These are phyloP conservation scores for Neostapfia colusana DNA, from an alignment of 176 grass and related monocot genomes.

Conservation along the genomic window DNA sequence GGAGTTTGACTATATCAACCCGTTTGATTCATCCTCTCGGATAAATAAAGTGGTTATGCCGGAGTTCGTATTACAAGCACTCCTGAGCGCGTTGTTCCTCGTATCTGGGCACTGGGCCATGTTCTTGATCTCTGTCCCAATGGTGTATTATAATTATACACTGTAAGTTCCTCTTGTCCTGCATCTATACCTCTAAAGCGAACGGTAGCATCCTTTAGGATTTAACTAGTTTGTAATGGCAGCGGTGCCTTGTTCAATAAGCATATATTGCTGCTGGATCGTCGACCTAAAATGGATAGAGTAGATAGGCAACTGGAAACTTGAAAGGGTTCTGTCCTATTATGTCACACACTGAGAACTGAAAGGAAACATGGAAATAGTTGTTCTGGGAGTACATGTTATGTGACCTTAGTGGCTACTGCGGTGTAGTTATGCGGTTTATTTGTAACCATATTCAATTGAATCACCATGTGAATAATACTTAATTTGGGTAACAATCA, in stretches of 20 bases:
- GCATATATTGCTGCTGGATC: background rate
- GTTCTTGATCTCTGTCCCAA: constrained; percentile 68
- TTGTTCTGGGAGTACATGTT: background rate
- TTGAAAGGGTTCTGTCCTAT: background rate
- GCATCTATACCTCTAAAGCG: background rate
- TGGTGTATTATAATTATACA: constrained; percentile 81
- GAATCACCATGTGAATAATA: background rate
- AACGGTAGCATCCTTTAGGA: background rate
- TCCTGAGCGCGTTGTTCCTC: constrained; percentile 67
- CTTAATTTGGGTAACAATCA: background rate
- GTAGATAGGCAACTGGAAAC: background rate
- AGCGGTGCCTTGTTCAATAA: background rate
- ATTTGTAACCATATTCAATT: background rate
- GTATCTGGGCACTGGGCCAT: constrained; percentile 90
- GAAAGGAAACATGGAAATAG: constrained; percentile 10
- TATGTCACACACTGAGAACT: background rate
- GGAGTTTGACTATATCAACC: constrained; percentile 98
- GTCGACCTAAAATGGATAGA: background rate
- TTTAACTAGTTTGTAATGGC: background rate
- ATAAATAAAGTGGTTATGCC: constrained; percentile 93
- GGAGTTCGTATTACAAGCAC: constrained; percentile 75
- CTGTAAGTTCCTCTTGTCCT: constrained; percentile 59
- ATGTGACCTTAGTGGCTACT: background rate
- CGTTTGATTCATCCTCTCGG: constrained; percentile 74
- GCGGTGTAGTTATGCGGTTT: background rate